Evolutionary conservation across 805 yeast genomes (phyloP).

Genomic region (Wickerhamomyces kurtzmanii): DNA sequence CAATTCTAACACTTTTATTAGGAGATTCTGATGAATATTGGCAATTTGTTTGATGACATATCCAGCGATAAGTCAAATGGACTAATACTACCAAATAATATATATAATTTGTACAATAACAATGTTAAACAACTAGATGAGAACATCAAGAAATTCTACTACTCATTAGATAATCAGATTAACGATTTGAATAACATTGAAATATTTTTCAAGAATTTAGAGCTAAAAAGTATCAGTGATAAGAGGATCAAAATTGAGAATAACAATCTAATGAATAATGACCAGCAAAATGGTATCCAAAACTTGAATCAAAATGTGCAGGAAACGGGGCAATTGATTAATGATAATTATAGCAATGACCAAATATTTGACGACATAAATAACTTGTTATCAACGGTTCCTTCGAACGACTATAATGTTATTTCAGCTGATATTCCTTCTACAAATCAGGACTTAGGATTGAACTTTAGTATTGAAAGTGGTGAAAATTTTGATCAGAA

Average conservation of each 20-base stretch:
- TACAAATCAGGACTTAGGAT: constrained; percentile 15
- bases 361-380: constrained; percentile 17
- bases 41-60: constrained; percentile 13
- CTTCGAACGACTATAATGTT: constrained; percentile 11
- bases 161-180: constrained; percentile 10
- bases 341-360: constrained; percentile 7
- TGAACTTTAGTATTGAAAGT: no score
- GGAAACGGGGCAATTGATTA: constrained; percentile 1
- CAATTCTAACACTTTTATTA: no score
- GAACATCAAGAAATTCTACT: constrained; percentile 11
- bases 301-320: constrained; percentile 1
- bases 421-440: constrained; percentile 21
- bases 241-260: not conserved
- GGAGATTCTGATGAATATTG: constrained; percentile 15
- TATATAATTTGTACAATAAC: no score
- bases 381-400: constrained; percentile 16
- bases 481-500: no score
- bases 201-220: constrained; percentile 10
- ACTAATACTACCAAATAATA: constrained; percentile 13
- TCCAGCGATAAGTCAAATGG: constrained; percentile 12
- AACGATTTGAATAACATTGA: constrained; percentile 14
- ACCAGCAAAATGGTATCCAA: constrained; percentile 3
- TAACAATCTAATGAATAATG: constrained; percentile 1
- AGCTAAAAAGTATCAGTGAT: constrained; percentile 2
- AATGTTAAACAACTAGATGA: constrained; percentile 4